Conservation (phyloP, 257 asterid species). For the Nicotiana tabacum region DNA sequence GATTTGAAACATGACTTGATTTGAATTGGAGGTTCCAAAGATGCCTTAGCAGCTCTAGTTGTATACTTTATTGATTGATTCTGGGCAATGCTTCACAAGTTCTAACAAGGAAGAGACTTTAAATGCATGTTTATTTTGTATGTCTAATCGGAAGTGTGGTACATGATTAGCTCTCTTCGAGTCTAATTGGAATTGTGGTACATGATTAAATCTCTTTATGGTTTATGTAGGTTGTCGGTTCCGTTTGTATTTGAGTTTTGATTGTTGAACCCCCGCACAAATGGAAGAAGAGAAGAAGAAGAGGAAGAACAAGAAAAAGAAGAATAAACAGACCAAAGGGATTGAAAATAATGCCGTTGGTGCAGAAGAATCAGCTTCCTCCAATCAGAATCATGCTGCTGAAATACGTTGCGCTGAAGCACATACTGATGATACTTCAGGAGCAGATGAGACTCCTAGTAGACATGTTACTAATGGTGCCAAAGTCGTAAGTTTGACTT, state of each 20-base stretch:
- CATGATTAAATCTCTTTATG: not conserved
- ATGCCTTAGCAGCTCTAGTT: not conserved
- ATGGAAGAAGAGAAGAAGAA: constrained; percentile 66
- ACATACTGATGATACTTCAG: constrained; percentile 15
- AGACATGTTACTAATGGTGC: constrained; percentile 26
- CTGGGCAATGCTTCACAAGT: not conserved
- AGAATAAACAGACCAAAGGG: constrained; percentile 43
- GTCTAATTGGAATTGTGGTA: not conserved
- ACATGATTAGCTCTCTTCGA: not conserved
- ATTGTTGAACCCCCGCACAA: not conserved
- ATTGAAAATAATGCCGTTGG: constrained; percentile 34
- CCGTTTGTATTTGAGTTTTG: not conserved
- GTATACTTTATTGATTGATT: not conserved
- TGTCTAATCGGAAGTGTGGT: not conserved
- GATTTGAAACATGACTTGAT: not conserved
- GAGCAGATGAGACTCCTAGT: constrained; percentile 21
- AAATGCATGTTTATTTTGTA: not conserved
- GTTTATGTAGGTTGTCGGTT: not conserved
- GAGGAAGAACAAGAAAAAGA: constrained; percentile 63
- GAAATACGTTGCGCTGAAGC: not conserved
- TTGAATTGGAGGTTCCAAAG: not conserved
- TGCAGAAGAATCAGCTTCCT: constrained; percentile 30
- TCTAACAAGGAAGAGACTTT: not conserved
- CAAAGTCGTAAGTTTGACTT: constrained; percentile 34
- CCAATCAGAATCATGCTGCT: constrained; percentile 24